Base-by-base conservation (phyloP, 257 asterid species). In the Solanum gandarillasii region DNA sequence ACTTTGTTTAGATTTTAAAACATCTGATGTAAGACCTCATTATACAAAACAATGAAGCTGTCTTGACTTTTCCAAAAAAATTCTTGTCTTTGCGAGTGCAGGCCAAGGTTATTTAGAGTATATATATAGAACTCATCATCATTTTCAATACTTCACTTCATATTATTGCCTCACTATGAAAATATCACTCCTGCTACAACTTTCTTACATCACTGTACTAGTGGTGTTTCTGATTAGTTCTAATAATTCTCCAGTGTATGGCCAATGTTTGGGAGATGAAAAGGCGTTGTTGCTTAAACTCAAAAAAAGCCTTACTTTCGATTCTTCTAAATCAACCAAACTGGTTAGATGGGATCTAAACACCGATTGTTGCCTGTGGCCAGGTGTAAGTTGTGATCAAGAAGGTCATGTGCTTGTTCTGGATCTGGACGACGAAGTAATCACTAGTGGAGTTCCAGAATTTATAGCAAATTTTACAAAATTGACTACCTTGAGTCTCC, bases 361-460 rank as follows among this genome's bases (percentile, higher is more conserved):
- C 71, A 25, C 2, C 11, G 92, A 94, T 14, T 95, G 95, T 87
- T 94, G 98, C 92, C 7, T 23, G 0, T 95, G 98, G 98, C 55
- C 14, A 14, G 98, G 98, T 81, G 88, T 94, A 31, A 90, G 10
- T 27, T 95, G 98, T 83, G 93, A 94, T 88, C 16, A n/a, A 12
- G 84, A 89, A 2, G 98, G 98, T 9, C 93, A 68, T 52, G 94
- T 94, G 65, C 89, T 86, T 43, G n/a, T 90, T 27, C 87, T 95
- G 52, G 89, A 93, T 62, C 92, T 94, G n/a, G 91, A 88, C 34
- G 38, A 83, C 4, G 92, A 90, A 87, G 29, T 86, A 1, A 92
- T 95, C 34, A 16, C 82, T 0, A 87, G 90, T 8, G 93, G 92
- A 52, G 87, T 84, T 55, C 89, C 86, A 0, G 55, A 85, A 6